Conservation (phyloP, 1,284 basidiomycete genomes). For the Wolfiporia cocos region DNA sequence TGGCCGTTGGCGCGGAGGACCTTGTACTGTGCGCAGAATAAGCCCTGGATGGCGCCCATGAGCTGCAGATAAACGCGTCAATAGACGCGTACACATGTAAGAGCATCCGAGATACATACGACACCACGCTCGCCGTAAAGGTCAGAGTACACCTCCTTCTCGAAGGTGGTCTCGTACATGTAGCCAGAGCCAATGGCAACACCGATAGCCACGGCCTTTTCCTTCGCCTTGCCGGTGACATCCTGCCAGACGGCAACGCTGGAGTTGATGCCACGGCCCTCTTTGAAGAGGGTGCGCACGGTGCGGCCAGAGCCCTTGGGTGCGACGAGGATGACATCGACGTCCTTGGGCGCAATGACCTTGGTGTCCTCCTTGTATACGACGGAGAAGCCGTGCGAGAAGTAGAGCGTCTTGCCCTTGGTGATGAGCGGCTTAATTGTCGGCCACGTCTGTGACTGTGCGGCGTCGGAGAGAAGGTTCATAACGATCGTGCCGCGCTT, state of each 20-base stretch:
- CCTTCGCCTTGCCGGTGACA: conserved; percentile 95
- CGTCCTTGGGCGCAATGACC: conserved; percentile 87
- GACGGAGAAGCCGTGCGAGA: conserved; percentile 99
- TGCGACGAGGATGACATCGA: conserved; percentile 98
- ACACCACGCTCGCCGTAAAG: conserved; percentile 99
- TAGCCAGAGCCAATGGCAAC: conserved; percentile 96
- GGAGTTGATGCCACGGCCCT: conserved; percentile 97
- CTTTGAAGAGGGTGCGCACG: conserved; percentile 99
- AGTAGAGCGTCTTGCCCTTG: conserved; percentile 99
- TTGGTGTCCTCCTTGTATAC: conserved; percentile 98
- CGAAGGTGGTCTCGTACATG: conserved; percentile 97
- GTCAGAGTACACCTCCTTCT: conserved; percentile 99
- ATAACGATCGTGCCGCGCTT: conserved; percentile 96
- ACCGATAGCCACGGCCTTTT: conserved; percentile 94
- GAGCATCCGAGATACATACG: too few species aligned
- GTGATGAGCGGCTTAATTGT: conserved; percentile 88
- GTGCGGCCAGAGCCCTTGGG: conserved; percentile 99
- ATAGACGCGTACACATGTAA: too few species aligned
- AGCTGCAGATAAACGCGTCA: conserved; percentile 47
- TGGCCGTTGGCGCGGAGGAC: conserved; percentile 98
- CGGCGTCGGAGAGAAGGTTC: conserved; percentile 99
- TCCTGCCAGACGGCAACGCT: conserved; percentile 88
- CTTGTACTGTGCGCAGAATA: conserved; percentile 99
- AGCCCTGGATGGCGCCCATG: conserved; percentile 99
- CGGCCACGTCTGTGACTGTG: conserved; percentile 94